Evolutionary conservation across 495 filamentous ascomycete genomes (phyloP), one percentile per base, ranked within the genome.

Genomic region (Aspergillus avenaceus): DNA sequence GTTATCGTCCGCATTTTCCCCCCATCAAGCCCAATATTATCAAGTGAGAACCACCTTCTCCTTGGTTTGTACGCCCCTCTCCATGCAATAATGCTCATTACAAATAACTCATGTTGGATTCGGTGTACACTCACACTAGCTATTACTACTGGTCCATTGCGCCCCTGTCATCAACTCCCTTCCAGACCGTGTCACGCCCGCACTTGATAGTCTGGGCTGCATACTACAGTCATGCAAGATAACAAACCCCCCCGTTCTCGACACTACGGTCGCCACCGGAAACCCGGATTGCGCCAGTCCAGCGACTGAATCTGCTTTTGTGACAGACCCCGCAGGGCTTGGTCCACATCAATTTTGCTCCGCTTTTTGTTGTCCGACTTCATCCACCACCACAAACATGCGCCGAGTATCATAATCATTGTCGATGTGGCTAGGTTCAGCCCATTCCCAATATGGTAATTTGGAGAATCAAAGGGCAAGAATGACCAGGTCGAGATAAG

Each of bases 271-370:
- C 65, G 75, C 84, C 74, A 84, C 56, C 70, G 75, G 64, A 86
- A 88, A n/a, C 67, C 81, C 6, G 86, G 86, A 59, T 90, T 84
- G 50, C 73, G 76, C 84, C 84, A 90, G 56, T 89, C 86, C 22
- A 89, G 56, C 57, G 85, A 81, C 63, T 86, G 75, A 12, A 87
- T 67, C 68, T 85, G 65, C 52, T 67, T 52, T 61, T 72, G 62
- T 24, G 72, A 74, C 62, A 85, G 49, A 0, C 79, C 82, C 2
- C 70, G 71, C 53, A 89, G 52, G 49, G 78, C 82, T 43, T 66
- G 64, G 50, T 79, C 77, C 4, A 81, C 57, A 56, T 82, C 78
- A 22, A 71, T 67, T 12, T 55, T 54, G 26, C 79, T 80, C 41
- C 86, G 70, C 58, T 69, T 72, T 61, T 67, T 74, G 55, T 90